Evolutionary conservation across 2,329 filamentous ascomycete genomes (phyloP).

Genomic region (Alternaria panax): DNA sequence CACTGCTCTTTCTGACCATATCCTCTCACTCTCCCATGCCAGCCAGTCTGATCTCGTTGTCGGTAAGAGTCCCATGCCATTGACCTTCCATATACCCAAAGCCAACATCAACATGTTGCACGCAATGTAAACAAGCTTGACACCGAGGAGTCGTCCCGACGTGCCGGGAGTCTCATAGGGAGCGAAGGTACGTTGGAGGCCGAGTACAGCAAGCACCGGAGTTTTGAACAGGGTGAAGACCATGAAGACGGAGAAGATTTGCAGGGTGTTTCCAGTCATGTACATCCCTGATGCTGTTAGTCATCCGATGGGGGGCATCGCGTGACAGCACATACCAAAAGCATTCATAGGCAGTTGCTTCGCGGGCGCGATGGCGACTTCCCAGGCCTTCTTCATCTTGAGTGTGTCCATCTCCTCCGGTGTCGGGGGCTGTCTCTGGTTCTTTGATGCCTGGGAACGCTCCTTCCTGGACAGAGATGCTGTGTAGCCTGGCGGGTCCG

Average conservation of each 20-base stretch:
- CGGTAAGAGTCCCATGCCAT: slow-evolving; percentile 94
- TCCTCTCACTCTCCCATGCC: slow-evolving; percentile 84
- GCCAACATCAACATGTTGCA: slow-evolving; percentile 86
- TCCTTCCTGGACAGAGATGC: slow-evolving; percentile 53
- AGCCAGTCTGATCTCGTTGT: slow-evolving; percentile 98
- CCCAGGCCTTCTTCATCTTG: slow-evolving; percentile 99
- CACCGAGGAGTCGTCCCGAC: slow-evolving; percentile 73
- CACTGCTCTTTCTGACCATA: slow-evolving; percentile 48
- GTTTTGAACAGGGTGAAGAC: slow-evolving; percentile 99
- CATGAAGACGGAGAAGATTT: slow-evolving; percentile 99
- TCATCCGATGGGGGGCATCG: background rate
- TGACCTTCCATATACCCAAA: slow-evolving; percentile 94
- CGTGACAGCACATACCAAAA: slow-evolving; percentile 67
- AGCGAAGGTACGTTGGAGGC: slow-evolving; percentile 86
- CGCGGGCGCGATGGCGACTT: slow-evolving; percentile 89
- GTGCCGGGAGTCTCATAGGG: slow-evolving; percentile 87
- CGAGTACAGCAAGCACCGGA: slow-evolving; percentile 82
- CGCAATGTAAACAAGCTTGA: slow-evolving; percentile 85
- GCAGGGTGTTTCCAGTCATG: slow-evolving; percentile 97
- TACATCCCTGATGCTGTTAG: slow-evolving; percentile 72
- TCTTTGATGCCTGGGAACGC: slow-evolving; percentile 45
- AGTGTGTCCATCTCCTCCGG: slow-evolving; percentile 90
- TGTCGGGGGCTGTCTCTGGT: slow-evolving; percentile 71
- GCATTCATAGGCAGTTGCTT: slow-evolving; percentile 98
- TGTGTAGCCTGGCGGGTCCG: slow-evolving; percentile 87